These are phyloP conservation scores for Neodidymelliopsis sp. DNA, from an alignment of 2,329 filamentous ascomycete species.

Conservation along the genomic window DNA sequence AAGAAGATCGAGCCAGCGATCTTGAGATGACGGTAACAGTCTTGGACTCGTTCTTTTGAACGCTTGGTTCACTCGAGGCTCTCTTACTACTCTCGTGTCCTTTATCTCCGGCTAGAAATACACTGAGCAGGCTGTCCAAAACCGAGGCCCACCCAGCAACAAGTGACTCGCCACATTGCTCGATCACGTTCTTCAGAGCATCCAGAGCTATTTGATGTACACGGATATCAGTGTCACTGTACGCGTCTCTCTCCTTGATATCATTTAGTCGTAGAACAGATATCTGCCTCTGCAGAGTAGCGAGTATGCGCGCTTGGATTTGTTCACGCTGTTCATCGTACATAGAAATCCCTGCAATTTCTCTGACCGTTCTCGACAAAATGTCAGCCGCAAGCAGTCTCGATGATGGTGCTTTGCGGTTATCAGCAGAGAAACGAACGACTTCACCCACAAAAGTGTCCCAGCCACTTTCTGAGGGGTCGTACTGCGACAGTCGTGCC, in stretches of 20 bases:
- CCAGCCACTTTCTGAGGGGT: slow-evolving; percentile 79
- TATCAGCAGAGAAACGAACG: slow-evolving; percentile 55
- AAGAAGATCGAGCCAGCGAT: slow-evolving; percentile 83
- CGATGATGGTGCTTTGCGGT: slow-evolving; percentile 51
- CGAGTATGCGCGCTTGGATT: slow-evolving; percentile 76
- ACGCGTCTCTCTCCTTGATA: slow-evolving; percentile 64
- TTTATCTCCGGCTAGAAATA: slow-evolving; percentile 61
- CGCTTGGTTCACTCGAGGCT: not conserved
- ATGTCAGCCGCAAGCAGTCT: slow-evolving; percentile 60
- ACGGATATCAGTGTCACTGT: slow-evolving; percentile 72
- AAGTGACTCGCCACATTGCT: slow-evolving; percentile 86
- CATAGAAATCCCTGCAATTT: slow-evolving; percentile 61
- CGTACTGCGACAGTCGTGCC: slow-evolving; percentile 70
- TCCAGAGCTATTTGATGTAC: slow-evolving; percentile 83
- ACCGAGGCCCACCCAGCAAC: slow-evolving; percentile 84
- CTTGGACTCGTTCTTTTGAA: not conserved
- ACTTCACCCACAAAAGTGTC: slow-evolving; percentile 66
- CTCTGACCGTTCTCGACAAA: slow-evolving; percentile 56
- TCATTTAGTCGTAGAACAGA: slow-evolving; percentile 58
- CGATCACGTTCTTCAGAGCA: slow-evolving; percentile 80
- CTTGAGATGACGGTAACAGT: slow-evolving; percentile 63
- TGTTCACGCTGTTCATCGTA: slow-evolving; percentile 53
- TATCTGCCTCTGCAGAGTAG: slow-evolving; percentile 70
- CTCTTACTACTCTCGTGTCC: not conserved
- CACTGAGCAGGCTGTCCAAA: slow-evolving; percentile 83